These are phyloP conservation scores for Corylus avellana DNA, from an alignment of 306 rosid genomes.

Conservation along the genomic window DNA sequence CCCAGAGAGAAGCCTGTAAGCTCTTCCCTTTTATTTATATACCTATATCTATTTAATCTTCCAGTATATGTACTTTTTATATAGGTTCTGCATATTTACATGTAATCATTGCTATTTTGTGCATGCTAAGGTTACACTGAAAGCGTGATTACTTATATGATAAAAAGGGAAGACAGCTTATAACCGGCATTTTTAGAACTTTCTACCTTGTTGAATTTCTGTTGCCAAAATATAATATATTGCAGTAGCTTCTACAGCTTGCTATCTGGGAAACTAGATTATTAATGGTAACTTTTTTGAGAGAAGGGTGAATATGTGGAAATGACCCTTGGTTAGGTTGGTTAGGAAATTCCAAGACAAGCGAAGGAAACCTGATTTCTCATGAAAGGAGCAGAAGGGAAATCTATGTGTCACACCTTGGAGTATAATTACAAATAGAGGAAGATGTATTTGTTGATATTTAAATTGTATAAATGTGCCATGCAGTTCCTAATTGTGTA, in stretches of 20 bases:
- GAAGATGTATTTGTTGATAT: neutral
- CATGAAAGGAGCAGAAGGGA: neutral
- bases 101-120: neutral
- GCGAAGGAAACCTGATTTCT: neutral
- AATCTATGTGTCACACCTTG: neutral
- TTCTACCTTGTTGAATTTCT: neutral
- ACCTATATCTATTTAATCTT: neutral
- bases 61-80: neutral
- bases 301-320: neutral
- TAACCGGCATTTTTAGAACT: neutral
- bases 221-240: neutral
- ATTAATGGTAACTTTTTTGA: neutral
- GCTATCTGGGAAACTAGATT: neutral
- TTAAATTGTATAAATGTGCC: neutral
- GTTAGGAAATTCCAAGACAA: neutral
- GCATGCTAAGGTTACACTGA: neutral
- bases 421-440: neutral
- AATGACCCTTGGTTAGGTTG: neutral
- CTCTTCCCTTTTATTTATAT: neutral
- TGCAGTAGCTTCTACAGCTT: neutral
- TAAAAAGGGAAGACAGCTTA: neutral
- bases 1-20: conserved; percentile 88
- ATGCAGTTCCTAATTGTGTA: neutral
- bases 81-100: neutral
- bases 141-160: neutral